Evolutionary conservation across 768 basidiomycete genomes (phyloP).

Genomic region (Rhodotorula graminis): DNA sequence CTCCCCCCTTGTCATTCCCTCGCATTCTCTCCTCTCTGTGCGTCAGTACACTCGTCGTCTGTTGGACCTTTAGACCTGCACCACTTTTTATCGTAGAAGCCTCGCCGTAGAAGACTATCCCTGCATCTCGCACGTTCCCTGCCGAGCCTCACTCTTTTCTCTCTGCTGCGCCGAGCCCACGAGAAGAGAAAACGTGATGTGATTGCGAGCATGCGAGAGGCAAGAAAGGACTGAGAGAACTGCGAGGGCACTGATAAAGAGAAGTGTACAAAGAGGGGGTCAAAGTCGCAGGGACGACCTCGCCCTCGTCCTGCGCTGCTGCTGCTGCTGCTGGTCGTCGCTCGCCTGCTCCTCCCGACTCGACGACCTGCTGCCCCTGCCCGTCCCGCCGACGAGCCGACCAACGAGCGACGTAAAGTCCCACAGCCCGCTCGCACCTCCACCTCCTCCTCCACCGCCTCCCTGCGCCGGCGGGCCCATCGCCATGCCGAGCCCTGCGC

Average conservation of each 20-base stretch:
- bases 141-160: too few relatives aligned
- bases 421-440: not conserved
- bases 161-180: too few relatives aligned
- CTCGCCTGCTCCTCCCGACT: not conserved
- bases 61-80: too few relatives aligned
- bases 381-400: conserved; percentile 1
- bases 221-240: not conserved
- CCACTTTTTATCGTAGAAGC: too few relatives aligned
- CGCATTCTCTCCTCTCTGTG: too few relatives aligned
- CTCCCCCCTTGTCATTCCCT: too few relatives aligned
- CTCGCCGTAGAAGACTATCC: too few relatives aligned
- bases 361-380: not conserved
- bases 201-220: too few relatives aligned
- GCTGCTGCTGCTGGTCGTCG: not conserved
- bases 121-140: too few relatives aligned
- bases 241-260: not conserved
- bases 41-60: too few relatives aligned
- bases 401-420: conserved; percentile 8
- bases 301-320: not conserved
- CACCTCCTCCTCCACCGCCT: not conserved
- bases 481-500: conserved; percentile 9
- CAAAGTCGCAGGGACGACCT: not conserved
- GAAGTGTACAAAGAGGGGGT: not conserved
- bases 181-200: not conserved
- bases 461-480: conserved; percentile 12